phyloP scores from a whole-genome alignment of 2,329 filamentous ascomycete genomes.

The Aspergillus alliaceus region DNA sequence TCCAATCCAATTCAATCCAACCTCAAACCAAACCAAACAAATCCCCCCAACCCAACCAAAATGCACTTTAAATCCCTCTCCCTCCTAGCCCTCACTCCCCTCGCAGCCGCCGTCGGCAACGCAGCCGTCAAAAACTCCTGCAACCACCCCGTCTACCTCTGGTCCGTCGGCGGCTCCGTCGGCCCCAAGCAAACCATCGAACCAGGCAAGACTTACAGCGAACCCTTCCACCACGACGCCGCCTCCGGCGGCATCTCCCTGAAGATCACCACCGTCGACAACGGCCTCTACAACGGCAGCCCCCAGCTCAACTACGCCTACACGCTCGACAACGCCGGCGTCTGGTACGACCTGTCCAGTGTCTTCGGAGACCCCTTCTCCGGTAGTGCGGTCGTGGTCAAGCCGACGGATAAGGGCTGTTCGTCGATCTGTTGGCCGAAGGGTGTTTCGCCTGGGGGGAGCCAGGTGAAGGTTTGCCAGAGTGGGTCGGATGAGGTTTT shows the following conservation, averaged over 20 bases:
- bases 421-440: conserved; percentile 32
- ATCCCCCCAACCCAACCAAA: conserved; percentile 9
- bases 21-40: not conserved
- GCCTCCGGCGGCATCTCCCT: conserved; percentile 43
- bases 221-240: conserved; percentile 36
- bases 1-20: not conserved
- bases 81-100: conserved; percentile 31
- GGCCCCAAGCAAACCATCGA: conserved; percentile 31
- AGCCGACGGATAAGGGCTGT: conserved; percentile 26
- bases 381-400: conserved; percentile 25
- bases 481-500: conserved; percentile 27
- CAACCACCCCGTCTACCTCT: conserved; percentile 36
- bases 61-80: conserved; percentile 36
- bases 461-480: conserved; percentile 31
- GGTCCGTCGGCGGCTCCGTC: conserved; percentile 37
- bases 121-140: conserved; percentile 43
- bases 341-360: conserved; percentile 46
- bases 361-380: conserved; percentile 46
- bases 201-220: conserved; percentile 34
- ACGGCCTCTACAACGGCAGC: conserved; percentile 38
- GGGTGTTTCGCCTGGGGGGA: conserved; percentile 30
- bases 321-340: conserved; percentile 34
- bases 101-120: conserved; percentile 35
- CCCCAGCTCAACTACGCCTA: conserved; percentile 45
- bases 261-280: conserved; percentile 39